Percentiles rank a stretch among this genome's conserved stretches.
Evolutionary conservation across 2,329 filamentous ascomycete species (phyloP).

Genomic region (Alternaria ethzedia): DNA sequence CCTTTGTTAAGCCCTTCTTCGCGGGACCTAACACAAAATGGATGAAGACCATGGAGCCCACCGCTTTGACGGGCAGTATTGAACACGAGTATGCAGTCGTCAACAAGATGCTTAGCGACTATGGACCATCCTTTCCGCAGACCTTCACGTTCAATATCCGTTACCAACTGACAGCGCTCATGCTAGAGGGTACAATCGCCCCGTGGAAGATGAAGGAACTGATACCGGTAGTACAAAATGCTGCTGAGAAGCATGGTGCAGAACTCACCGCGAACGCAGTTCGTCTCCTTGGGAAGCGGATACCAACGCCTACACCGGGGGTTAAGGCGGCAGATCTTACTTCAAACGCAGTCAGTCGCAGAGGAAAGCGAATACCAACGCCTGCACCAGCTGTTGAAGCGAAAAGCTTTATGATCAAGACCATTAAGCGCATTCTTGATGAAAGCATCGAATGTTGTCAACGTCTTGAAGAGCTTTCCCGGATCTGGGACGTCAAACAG

Average conservation of each 20-base stretch:
- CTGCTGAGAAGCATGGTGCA: slow-evolving; percentile 47
- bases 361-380: slow-evolving; percentile 61
- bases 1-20: slow-evolving; percentile 31
- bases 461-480: slow-evolving; percentile 56
- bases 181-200: slow-evolving; percentile 32
- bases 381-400: slow-evolving; percentile 22
- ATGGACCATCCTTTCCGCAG: neutral
- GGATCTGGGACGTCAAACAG: slow-evolving; percentile 62
- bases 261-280: slow-evolving; percentile 71
- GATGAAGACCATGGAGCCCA: slow-evolving; percentile 36
- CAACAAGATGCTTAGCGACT: slow-evolving; percentile 57
- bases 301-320: slow-evolving; percentile 27
- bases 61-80: slow-evolving; percentile 64
- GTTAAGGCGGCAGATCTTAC: slow-evolving; percentile 56
- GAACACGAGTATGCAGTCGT: slow-evolving; percentile 65
- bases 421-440: slow-evolving; percentile 10
- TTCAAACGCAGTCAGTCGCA: slow-evolving; percentile 72
- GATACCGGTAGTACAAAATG: slow-evolving; percentile 29
- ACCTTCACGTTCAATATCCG: slow-evolving; percentile 23
- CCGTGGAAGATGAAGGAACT: slow-evolving; percentile 21
- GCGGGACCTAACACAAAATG: slow-evolving; percentile 18
- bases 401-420: slow-evolving; percentile 7
- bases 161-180: slow-evolving; percentile 34
- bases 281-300: slow-evolving; percentile 69
- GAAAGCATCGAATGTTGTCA: slow-evolving; percentile 14